Base-by-base conservation (phyloP, 1,139 yeast species). In the Schizosaccharomyces versatilis region DNA sequence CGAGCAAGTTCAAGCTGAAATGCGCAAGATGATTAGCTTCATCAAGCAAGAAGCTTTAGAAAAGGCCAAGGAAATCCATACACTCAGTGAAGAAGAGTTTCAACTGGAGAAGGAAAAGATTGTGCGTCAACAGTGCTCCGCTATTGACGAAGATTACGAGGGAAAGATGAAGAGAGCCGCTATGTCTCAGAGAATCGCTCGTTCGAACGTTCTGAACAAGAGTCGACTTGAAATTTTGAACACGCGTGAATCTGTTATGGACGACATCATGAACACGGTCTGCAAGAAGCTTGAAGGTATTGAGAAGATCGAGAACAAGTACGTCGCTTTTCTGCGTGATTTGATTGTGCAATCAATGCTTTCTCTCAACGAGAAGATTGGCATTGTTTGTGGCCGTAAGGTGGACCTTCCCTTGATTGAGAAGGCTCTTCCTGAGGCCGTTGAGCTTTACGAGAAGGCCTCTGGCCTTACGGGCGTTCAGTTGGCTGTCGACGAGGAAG, bases 1-100 rank as follows among this genome's bases (percentile, higher is more conserved):
- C 36, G 52, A 49, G 14, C 52, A 49, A 12, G 52, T 49, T 12
- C 52, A 49, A 32, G 52, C 42, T 63, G 98, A 90, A 74, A 85
- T 90, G 70, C 80, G 81, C 70, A 90, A 90, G 75, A 90, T 93
- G 96, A 95, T 90, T 68, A 90, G 94, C 68, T 93, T 90, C 80
- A 93, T 93, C 75, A 84, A 82, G 73, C 88, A 88, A 77, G 99
- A 93, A 73, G 98, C 98, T 42, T 94, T 88, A 65, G 99, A 93
- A 70, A 93, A 93, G 74, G 96, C 98, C 61, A 84, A 84, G 70
- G 99, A 93, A 70, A 86, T 93, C 66, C 81, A 76, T 68, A 75
- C 90, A 66, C 93, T 90, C 71, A 95, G 97, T 48, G 95, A 93
- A 67, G 98, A 93, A 70, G 99, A 93, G 71, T 93, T 90, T 68